phyloP scores from a whole-genome alignment of 305 asterid species.

The Fraxinus greggii region DNA sequence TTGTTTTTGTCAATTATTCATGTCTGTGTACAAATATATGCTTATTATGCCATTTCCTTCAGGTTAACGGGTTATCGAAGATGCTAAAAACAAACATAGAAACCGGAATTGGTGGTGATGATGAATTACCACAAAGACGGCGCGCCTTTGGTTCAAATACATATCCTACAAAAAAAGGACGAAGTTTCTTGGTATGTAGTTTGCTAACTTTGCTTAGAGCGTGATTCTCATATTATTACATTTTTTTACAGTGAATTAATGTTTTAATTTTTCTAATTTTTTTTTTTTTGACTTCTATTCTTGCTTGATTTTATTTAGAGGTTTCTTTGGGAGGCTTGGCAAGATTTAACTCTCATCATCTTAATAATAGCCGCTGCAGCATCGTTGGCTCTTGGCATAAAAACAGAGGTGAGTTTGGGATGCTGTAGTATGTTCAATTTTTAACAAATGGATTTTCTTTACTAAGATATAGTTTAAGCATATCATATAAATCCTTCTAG shows the following conservation, averaged over 20 bases:
- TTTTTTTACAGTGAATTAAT: not conserved
- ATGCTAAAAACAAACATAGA: constrained; percentile 52
- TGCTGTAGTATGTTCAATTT: constrained; percentile 11
- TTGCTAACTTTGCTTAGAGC: constrained; percentile 1
- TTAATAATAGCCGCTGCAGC: constrained; percentile 78
- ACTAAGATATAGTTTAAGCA: not conserved
- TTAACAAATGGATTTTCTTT: not conserved
- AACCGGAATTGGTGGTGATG: constrained; percentile 53
- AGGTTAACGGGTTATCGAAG: constrained; percentile 70
- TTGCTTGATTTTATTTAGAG: constrained; percentile 41
- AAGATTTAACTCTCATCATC: constrained; percentile 86
- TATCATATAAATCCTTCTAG: not conserved
- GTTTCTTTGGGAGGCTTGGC: constrained; percentile 97
- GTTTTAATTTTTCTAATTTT: not conserved
- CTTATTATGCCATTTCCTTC: constrained; percentile 22
- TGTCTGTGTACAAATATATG: not conserved
- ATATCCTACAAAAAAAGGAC: constrained; percentile 83
- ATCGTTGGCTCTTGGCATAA: constrained; percentile 84
- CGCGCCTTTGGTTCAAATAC: constrained; percentile 79
- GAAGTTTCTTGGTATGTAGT: constrained; percentile 65
- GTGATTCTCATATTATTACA: constrained; percentile 9
- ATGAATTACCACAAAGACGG: constrained; percentile 56
- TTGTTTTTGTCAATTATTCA: constrained; percentile 3
- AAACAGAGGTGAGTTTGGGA: constrained; percentile 59
- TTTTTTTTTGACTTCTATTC: constrained; percentile 5